These are phyloP conservation scores for Blastobotrys illinoisensis DNA, from an alignment of 1,139 yeast genomes.

Conservation along the genomic window DNA sequence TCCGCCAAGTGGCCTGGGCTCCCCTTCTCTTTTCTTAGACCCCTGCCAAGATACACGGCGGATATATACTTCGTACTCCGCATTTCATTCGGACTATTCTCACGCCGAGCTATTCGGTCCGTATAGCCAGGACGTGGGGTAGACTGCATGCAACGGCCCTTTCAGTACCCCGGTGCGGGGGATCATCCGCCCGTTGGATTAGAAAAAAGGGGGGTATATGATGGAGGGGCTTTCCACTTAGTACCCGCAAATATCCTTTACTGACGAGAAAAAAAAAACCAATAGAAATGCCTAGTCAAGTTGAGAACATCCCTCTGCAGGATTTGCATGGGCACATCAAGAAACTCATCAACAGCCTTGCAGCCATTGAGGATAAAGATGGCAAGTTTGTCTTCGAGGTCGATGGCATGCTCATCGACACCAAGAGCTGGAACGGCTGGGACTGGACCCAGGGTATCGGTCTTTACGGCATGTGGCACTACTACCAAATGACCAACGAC, in stretches of 20 bases:
- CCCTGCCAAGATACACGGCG: not conserved
- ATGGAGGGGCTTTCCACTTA: not conserved
- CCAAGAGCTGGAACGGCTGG: slow-evolving; percentile 40
- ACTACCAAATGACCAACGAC: slow-evolving; percentile 30
- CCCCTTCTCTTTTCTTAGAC: not conserved
- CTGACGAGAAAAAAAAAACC: not conserved
- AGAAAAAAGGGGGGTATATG: not conserved
- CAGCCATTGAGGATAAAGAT: slow-evolving; percentile 26
- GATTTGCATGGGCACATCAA: not conserved
- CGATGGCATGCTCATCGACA: slow-evolving; percentile 35
- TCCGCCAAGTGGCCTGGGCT: no score
- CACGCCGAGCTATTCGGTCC: not conserved
- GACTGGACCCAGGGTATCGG: slow-evolving; percentile 36
- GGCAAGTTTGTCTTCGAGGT: slow-evolving; percentile 33
- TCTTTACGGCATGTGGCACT: slow-evolving; percentile 38
- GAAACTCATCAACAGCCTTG: slow-evolving; percentile 10
- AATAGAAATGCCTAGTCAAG: not conserved
- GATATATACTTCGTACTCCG: not conserved
- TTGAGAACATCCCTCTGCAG: not conserved
- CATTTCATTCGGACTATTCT: not conserved
- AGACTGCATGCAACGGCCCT: not conserved
- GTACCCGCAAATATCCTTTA: no score
- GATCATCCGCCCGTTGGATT: not conserved
- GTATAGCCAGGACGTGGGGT: not conserved
- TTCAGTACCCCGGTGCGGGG: not conserved